Base-by-base conservation (phyloP, 352 stramenopile genomes). In the Hyaloperonospora brassicae region DNA sequence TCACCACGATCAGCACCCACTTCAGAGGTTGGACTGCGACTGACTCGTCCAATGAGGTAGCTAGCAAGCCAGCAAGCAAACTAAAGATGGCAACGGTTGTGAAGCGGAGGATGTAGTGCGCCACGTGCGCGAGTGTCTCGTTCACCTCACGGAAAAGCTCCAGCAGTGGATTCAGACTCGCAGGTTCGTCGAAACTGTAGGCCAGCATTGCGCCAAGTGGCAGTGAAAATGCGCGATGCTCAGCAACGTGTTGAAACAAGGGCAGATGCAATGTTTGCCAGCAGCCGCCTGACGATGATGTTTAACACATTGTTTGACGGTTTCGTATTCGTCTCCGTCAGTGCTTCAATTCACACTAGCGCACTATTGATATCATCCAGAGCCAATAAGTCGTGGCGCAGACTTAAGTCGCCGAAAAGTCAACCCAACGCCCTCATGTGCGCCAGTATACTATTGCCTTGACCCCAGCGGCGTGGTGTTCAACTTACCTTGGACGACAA, bases 171-270 rank as follows among this genome's bases (percentile, higher is more conserved):
- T n/a, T n/a, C n/a, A n/a, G n/a, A n/a, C n/a, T n/a, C n/a, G n/a
- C n/a, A n/a, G n/a, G n/a, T n/a, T n/a, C n/a, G n/a, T n/a, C n/a
- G n/a, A n/a, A n/a, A n/a, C n/a, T n/a, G n/a, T n/a, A n/a, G n/a
- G n/a, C n/a, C n/a, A n/a, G n/a, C n/a, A n/a, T n/a, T n/a, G n/a
- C n/a, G n/a, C n/a, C n/a, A n/a, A n/a, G n/a, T n/a, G 73, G 55
- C 90, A 87, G n/a, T 89, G 60, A 27, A 90, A 74, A 11, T 78
- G 66, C 12, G 89, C 70, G 60, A 92, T 86, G 49, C 89, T 73
- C 17, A 92, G 64, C 22, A 92, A 48, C 45, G 79, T 76, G 70
- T 90, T 88, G 49, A 89, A 69, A 22, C 81, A 68, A 12, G 84
- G 62, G 6, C 72, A 77, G 0, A 76, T 77, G 57, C 86, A 71